phyloP scores from a whole-genome alignment of 2,329 filamentous ascomycete species.

The Trichoderma sp. region DNA sequence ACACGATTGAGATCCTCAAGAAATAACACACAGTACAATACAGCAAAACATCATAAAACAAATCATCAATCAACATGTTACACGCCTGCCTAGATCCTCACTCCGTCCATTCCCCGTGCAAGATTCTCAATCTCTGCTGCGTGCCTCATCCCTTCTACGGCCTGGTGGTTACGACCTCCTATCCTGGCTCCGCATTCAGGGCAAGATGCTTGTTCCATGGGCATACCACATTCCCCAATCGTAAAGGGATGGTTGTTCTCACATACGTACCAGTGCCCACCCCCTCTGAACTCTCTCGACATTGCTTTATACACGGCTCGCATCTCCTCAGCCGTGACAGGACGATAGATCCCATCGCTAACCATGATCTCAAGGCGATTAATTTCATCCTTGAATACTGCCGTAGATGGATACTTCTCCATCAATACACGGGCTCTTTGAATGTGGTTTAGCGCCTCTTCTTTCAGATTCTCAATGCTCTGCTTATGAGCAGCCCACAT shows the following conservation, averaged over 20 bases:
- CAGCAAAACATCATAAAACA: not conserved
- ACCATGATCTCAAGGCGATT: conserved; percentile 28
- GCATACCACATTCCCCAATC: conserved; percentile 66
- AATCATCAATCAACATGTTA: not conserved
- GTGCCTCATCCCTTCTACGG: conserved; percentile 53
- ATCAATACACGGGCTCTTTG: not conserved
- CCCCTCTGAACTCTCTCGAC: conserved; percentile 44
- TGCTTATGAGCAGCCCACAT: conserved; percentile 10
- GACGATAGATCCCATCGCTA: conserved; percentile 41
- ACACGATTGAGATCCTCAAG: not conserved
- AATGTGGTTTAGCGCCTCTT: conserved; percentile 1
- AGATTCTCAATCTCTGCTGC: conserved; percentile 39
- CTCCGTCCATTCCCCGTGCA: not conserved
- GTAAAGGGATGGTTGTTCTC: conserved; percentile 50
- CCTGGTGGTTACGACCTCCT: conserved; percentile 55
- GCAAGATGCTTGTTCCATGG: conserved; percentile 61
- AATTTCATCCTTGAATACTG: conserved; percentile 4
- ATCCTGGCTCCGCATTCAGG: conserved; percentile 62
- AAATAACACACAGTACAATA: not conserved
- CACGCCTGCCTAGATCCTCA: not conserved
- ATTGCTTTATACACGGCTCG: conserved; percentile 50
- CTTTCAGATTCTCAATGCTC: conserved; percentile 22
- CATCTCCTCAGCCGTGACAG: conserved; percentile 45
- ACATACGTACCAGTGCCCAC: conserved; percentile 39
- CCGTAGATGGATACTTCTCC: conserved; percentile 9